These are phyloP conservation scores for Aquilaria malaccensis DNA, from an alignment of 345 rosid species.

Conservation along the genomic window DNA sequence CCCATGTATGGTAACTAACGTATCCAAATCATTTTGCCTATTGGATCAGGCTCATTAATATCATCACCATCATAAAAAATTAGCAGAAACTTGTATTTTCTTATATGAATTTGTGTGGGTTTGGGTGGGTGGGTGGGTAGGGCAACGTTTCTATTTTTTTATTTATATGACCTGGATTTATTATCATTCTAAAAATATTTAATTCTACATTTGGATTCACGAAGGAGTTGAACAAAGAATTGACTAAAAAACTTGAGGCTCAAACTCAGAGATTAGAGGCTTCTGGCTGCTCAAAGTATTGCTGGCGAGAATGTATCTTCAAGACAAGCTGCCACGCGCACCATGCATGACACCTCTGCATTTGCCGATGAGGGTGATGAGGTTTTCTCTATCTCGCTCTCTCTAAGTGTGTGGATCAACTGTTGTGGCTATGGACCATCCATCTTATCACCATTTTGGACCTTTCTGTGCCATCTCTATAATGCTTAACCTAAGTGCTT, in stretches of 20 bases:
- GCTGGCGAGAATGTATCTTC: slow-evolving; percentile 37
- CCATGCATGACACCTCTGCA: slow-evolving; percentile 42
- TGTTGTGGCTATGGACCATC: background rate
- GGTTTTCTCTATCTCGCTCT: slow-evolving; percentile 36
- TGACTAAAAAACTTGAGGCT: slow-evolving; percentile 73
- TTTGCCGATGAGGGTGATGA: slow-evolving; percentile 99
- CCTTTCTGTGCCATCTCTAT: background rate
- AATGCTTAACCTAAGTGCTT: background rate
- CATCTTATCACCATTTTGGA: background rate
- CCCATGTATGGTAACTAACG: too few species aligned
- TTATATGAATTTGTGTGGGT: too few species aligned
- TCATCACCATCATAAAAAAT: too few species aligned
- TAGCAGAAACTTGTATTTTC: too few species aligned
- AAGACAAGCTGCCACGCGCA: slow-evolving; percentile 44
- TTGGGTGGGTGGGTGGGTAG: too few species aligned
- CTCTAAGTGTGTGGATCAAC: background rate
- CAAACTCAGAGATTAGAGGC: slow-evolving; percentile 95
- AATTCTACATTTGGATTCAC: slow-evolving; percentile 11
- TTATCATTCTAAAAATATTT: too few species aligned
- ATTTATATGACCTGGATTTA: too few species aligned
- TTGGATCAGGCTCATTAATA: too few species aligned
- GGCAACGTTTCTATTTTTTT: too few species aligned
- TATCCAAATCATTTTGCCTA: too few species aligned
- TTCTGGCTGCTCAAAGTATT: slow-evolving; percentile 80
- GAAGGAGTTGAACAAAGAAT: slow-evolving; percentile 80